Conservation (phyloP, 2,329 filamentous ascomycete species). For the Botrytis deweyae region DNA sequence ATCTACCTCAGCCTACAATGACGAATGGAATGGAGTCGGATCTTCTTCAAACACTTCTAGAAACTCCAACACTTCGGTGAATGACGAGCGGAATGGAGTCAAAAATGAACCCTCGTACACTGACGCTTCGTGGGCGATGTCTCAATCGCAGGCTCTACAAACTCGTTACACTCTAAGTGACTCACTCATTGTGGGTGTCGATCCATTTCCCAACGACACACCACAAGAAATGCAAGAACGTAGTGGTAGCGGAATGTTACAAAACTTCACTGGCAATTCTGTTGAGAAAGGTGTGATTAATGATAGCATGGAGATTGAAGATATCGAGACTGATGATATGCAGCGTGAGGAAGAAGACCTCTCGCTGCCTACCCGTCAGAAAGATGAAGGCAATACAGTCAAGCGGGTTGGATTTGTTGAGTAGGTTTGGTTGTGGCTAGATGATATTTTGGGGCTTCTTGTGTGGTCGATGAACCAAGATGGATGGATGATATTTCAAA, state of each 20-base stretch:
- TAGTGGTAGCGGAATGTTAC: constrained; percentile 30
- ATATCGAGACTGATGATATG: constrained; percentile 32
- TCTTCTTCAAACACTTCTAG: constrained; percentile 17
- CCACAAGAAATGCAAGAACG: constrained; percentile 38
- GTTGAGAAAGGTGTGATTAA: constrained; percentile 28
- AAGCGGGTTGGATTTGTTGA: constrained; percentile 33
- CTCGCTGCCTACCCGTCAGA: not conserved
- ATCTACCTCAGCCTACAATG: constrained; percentile 21
- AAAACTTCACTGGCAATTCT: constrained; percentile 20
- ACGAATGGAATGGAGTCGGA: constrained; percentile 8
- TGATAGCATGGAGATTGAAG: constrained; percentile 40
- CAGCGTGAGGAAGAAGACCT: constrained; percentile 25
- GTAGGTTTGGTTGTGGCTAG: not conserved
- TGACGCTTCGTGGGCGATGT: not conserved
- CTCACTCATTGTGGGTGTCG: constrained; percentile 31
- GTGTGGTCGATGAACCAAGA: not conserved
- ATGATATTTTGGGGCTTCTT: not conserved
- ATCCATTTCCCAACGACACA: constrained; percentile 25
- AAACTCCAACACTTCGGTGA: constrained; percentile 14
- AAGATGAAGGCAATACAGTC: constrained; percentile 28
- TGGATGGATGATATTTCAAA: not conserved
- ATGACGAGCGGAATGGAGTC: constrained; percentile 8
- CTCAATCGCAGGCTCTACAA: not conserved
- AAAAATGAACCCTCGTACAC: not conserved
- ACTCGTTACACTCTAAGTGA: not conserved